A percentile compares a stretch with the other conserved stretches of the same genome.
phyloP scores from a whole-genome alignment of 1,139 yeast species.

The Yamadazyma atmosphaerica region DNA sequence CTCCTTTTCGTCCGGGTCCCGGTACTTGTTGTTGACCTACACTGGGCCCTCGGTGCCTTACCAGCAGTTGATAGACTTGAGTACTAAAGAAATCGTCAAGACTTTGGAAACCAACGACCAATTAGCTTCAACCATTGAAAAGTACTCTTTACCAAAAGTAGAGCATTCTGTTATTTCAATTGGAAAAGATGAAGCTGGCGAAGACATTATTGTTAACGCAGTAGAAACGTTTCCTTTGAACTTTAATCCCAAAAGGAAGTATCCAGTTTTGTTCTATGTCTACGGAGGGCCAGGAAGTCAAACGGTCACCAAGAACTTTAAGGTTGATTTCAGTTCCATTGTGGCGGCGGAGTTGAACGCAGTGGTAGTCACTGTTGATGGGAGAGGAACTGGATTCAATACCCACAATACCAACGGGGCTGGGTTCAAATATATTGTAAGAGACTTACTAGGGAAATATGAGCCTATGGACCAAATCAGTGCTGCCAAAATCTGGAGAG shows the following conservation, averaged over 20 bases:
- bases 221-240: conserved; percentile 65
- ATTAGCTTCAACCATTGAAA: conserved; percentile 35
- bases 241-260: conserved; percentile 53
- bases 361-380: conserved; percentile 77
- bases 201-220: conserved; percentile 49
- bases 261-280: conserved; percentile 71
- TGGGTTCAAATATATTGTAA: conserved; percentile 59
- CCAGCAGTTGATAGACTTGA: conserved; percentile 63
- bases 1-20: conserved; percentile 67
- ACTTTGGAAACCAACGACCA: conserved; percentile 51
- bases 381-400: conserved; percentile 79
- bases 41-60: conserved; percentile 68
- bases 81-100: conserved; percentile 28
- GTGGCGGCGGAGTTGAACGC: conserved; percentile 70
- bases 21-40: conserved; percentile 59
- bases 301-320: conserved; percentile 53
- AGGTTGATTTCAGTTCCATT: conserved; percentile 60
- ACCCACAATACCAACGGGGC: conserved; percentile 39
- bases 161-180: conserved; percentile 50
- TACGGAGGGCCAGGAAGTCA: conserved; percentile 89
- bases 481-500: conserved; percentile 62
- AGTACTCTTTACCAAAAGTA: conserved; percentile 50
- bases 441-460: conserved; percentile 64
- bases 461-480: conserved; percentile 72
- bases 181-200: conserved; percentile 42